Base-by-base conservation (phyloP, 1,139 yeast species). In the Sugiyamaella pinicola region DNA sequence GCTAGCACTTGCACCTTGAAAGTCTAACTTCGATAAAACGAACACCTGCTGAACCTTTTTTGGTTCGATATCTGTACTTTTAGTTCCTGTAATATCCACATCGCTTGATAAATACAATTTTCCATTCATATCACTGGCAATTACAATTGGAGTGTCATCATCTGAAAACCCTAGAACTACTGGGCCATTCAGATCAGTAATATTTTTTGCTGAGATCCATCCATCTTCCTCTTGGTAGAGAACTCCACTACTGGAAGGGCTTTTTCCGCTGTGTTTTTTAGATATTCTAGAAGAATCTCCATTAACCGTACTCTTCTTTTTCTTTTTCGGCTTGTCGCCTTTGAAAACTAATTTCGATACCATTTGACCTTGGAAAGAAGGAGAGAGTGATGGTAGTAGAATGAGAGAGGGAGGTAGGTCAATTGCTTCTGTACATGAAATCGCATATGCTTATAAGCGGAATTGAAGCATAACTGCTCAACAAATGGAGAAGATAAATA, bases 281-380 rank as follows among this genome's bases (percentile, higher is more conserved):
- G 47, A 33, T 31, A 33, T 29, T 31, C 28, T 28, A 4, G 39
- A 34, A n/a, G 26, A 18, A 4, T 18, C 29, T n/a, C 39, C 24
- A 7, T 19, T 43, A 9, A 33, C 19, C 12, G 19, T 2, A 21
- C n/a, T 26, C 40, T 47, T 44, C 31, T 66, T 62, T 51, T 60
- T 64, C 37, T 64, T 38, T 38, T 35, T 66, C 21, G 68, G 61
- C 51, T 66, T 69, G 43, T 74, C 78, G 15, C 78, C 77, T 58
- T 77, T 77, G 62, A 76, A 76, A 1, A 63, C 57, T 12, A 77
- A 66, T 55, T 73, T 74, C 1, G 77, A 68, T 0, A 74, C 79
- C 80, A 77, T 75, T 26, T 26, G 31, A 26, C 12, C 10, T 2
- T 26, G 31, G n/a, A n/a, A n/a, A n/a, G n/a, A n/a, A n/a, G n/a